phyloP scores from a whole-genome alignment of 371 early-diverging fungal species.

The Blastocladiella emersonii region DNA sequence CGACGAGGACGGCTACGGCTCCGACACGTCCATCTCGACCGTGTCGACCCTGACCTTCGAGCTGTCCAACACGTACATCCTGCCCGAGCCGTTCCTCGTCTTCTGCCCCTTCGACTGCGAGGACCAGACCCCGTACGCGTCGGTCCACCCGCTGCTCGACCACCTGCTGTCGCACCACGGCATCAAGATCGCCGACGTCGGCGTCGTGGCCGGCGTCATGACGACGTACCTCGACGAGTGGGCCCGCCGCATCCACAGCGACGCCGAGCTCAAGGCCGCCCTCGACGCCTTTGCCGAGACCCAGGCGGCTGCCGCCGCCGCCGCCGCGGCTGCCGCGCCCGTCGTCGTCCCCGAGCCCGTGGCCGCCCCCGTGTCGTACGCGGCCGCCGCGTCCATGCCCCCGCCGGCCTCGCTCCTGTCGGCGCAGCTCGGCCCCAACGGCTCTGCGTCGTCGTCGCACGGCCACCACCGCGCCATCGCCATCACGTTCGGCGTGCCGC shows the following conservation, averaged over 20 bases:
- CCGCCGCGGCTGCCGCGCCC: not conserved
- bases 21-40: not conserved
- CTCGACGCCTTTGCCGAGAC: not conserved
- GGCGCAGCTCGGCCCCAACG: not conserved
- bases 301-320: not conserved
- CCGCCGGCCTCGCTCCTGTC: not conserved
- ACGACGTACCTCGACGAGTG: slow-evolving; percentile 4
- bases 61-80: slow-evolving; percentile 6
- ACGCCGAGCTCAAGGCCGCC: not conserved
- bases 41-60: not conserved
- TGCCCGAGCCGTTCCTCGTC: slow-evolving; percentile 3
- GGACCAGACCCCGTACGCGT: slow-evolving; percentile 5
- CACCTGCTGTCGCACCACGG: slow-evolving; percentile 2
- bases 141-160: slow-evolving; percentile 4
- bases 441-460: not conserved
- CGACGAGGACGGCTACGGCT: not conserved
- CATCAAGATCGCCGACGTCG: slow-evolving; percentile 1
- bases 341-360: not conserved
- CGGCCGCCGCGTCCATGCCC: not conserved
- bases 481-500: not conserved
- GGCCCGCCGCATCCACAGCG: not conserved
- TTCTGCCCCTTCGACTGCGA: slow-evolving; percentile 5
- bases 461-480: not conserved
- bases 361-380: not conserved
- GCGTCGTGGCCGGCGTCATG: slow-evolving; percentile 2